Evolutionary conservation across 768 basidiomycete genomes (phyloP).

Genomic region (Erythrobasidium yunnanense): DNA sequence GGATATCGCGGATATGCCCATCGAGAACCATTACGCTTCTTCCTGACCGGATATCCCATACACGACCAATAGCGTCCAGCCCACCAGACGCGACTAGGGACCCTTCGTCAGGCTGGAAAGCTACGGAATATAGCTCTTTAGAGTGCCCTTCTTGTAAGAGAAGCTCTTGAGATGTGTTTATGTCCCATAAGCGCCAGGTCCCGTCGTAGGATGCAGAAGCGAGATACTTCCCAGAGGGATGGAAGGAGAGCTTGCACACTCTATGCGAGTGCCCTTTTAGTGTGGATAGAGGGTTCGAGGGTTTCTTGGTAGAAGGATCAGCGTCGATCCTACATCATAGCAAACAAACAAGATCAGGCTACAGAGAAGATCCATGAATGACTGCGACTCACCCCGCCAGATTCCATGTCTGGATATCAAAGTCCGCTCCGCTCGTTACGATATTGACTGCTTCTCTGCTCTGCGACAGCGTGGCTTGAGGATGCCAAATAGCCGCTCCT

Average conservation of each 20-base stretch:
- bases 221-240: conserved; percentile 86
- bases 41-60: conserved; percentile 93
- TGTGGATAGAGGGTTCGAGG: conserved; percentile 51
- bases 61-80: conserved; percentile 87
- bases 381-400: conserved; percentile 55
- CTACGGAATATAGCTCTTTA: conserved; percentile 89
- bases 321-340: conserved; percentile 1
- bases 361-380: background rate
- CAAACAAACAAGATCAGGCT: background rate
- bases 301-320: conserved; percentile 55
- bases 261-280: conserved; percentile 81
- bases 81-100: conserved; percentile 87
- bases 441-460: conserved; percentile 62
- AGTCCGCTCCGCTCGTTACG: conserved; percentile 82
- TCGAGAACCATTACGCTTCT: conserved; percentile 95
- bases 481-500: conserved; percentile 97
- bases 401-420: conserved; percentile 77
- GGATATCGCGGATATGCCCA: conserved; percentile 87
- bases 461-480: conserved; percentile 66
- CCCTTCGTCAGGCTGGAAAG: conserved; percentile 81
- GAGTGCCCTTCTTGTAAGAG: conserved; percentile 93
- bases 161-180: conserved; percentile 59
- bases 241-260: conserved; percentile 87
- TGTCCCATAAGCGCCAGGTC: conserved; percentile 95
- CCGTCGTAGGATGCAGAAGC: conserved; percentile 94